These are phyloP conservation scores for Amoeboaphelidium protococcarum DNA, from an alignment of 371 early-diverging fungal genomes.

Conservation along the genomic window DNA sequence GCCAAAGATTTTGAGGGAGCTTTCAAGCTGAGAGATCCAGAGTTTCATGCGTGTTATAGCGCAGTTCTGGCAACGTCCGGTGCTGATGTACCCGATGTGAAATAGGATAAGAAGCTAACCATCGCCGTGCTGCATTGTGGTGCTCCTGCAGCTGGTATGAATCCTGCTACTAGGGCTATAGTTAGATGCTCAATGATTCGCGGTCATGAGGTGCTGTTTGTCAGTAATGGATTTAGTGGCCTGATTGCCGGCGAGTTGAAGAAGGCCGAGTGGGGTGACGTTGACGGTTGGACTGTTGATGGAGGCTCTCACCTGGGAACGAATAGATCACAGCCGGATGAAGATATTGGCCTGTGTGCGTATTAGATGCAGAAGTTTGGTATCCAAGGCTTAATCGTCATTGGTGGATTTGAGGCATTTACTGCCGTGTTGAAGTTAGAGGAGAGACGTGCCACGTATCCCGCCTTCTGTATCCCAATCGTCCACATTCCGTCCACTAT, in stretches of 20 bases:
- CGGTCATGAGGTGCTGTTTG: slow-evolving; percentile 54
- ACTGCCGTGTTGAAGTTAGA: slow-evolving; percentile 43
- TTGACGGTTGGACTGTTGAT: slow-evolving; percentile 61
- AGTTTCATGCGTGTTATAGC: slow-evolving; percentile 45
- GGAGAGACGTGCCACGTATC: slow-evolving; percentile 38
- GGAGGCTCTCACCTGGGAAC: slow-evolving; percentile 93
- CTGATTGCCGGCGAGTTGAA: slow-evolving; percentile 46
- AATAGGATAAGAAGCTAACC: slow-evolving; percentile 20
- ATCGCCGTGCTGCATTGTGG: slow-evolving; percentile 85
- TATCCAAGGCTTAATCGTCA: slow-evolving; percentile 61
- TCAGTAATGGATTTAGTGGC: slow-evolving; percentile 87
- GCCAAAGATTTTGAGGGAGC: slow-evolving; percentile 61
- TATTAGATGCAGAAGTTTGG: slow-evolving; percentile 67
- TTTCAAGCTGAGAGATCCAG: slow-evolving; percentile 69
- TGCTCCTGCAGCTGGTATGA: slow-evolving; percentile 95
- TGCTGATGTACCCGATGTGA: neutral
- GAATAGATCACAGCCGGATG: slow-evolving; percentile 51
- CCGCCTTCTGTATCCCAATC: slow-evolving; percentile 76
- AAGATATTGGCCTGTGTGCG: slow-evolving; percentile 56
- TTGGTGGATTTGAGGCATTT: slow-evolving; percentile 85
- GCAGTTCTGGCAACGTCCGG: slow-evolving; percentile 17
- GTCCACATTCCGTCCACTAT: slow-evolving; percentile 87
- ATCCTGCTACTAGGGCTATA: slow-evolving; percentile 72
- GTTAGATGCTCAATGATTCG: slow-evolving; percentile 61
- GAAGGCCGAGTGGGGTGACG: slow-evolving; percentile 53